Conservation (phyloP, 139 green algal species). For the Ulvella scutata region DNA sequence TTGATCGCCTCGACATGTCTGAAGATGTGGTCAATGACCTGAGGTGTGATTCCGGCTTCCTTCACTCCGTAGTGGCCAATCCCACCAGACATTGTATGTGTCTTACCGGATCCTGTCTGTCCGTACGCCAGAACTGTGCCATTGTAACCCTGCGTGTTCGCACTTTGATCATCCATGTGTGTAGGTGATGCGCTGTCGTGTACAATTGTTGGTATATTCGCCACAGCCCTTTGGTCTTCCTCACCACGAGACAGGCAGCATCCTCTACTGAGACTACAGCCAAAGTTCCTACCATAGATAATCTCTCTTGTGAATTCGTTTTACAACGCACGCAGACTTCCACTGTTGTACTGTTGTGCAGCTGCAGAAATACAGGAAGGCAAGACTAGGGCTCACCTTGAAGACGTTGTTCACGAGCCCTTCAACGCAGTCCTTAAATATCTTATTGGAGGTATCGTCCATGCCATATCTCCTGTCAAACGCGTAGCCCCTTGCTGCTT, state of each 20-base stretch:
- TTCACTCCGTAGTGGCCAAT: constrained; percentile 26
- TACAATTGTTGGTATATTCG: neutral
- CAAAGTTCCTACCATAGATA: too few species aligned
- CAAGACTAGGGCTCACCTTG: constrained; percentile 18
- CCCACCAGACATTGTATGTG: constrained; percentile 53
- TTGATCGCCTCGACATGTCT: constrained; percentile 19
- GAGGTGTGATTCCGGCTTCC: constrained; percentile 40
- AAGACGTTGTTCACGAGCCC: constrained; percentile 39
- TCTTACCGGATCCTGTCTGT: constrained; percentile 59
- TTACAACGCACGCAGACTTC: too few species aligned
- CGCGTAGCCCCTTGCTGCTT: constrained; percentile 34
- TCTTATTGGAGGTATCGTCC: constrained; percentile 26
- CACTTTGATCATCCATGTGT: neutral
- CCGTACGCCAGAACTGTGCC: constrained; percentile 55
- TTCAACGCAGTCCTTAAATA: constrained; percentile 34
- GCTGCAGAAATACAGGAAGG: neutral
- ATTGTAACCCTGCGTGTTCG: constrained; percentile 45
- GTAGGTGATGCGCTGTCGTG: neutral
- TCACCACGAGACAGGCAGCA: too few species aligned
- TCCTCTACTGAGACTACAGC: too few species aligned
- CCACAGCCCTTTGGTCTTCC: too few species aligned
- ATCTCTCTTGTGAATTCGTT: too few species aligned
- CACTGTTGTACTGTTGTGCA: neutral
- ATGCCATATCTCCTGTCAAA: constrained; percentile 38
- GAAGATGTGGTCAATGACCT: constrained; percentile 34